Evolutionary conservation across 305 asterid species (phyloP).

Genomic region (Fraxinus floribunda): DNA sequence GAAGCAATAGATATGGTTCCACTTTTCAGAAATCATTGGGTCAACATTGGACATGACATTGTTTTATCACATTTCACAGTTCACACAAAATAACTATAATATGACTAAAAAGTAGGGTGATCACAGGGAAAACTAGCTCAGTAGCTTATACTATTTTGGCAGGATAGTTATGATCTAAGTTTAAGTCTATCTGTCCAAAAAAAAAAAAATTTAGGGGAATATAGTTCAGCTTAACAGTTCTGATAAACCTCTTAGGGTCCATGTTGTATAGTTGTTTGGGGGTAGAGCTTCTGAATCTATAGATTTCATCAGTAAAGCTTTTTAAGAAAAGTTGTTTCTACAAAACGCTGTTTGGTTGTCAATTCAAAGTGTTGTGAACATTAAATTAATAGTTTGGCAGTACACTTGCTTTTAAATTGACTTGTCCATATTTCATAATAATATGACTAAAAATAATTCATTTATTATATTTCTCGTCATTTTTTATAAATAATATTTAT

Average conservation of each 20-base stretch:
- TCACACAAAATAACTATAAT: background rate
- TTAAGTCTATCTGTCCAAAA: background rate
- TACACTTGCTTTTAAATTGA: background rate
- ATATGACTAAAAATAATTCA: background rate
- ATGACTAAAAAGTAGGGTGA: background rate
- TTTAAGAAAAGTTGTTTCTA: too few species aligned
- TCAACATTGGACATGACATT: background rate
- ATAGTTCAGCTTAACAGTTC: background rate
- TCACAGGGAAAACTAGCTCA: background rate
- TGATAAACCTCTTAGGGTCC: background rate
- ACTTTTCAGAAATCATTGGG: background rate
- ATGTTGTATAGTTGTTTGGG: background rate
- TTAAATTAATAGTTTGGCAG: background rate
- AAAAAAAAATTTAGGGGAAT: background rate
- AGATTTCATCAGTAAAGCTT: background rate
- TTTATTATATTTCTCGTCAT: background rate
- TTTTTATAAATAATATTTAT: background rate
- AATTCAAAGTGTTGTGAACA: background rate
- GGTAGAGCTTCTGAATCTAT: background rate
- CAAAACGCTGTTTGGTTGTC: background rate
- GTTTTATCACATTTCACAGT: background rate
- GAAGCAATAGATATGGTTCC: conserved; percentile 15
- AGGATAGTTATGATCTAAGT: background rate
- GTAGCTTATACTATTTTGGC: background rate
- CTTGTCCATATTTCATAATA: background rate